Percentiles rank a stretch among this genome's conserved stretches.
phyloP scores from a whole-genome alignment of 306 rosid genomes.

The Cucurbita maxima region DNA sequence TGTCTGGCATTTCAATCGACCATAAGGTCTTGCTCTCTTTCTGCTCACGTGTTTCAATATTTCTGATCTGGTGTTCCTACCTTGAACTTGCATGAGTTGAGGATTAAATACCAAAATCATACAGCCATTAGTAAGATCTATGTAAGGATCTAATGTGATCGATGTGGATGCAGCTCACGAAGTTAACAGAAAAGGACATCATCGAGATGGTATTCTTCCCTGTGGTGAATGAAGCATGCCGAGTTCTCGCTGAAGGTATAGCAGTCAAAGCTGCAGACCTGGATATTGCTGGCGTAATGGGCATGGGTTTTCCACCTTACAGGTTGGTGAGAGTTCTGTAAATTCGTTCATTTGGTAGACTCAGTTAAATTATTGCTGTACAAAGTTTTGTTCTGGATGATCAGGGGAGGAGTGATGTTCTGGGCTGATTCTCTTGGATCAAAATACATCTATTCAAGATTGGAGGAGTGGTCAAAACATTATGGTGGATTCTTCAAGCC shows the following conservation, averaged over 20 bases:
- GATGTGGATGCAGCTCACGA: conserved; percentile 32
- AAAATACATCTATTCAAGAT: conserved; percentile 60
- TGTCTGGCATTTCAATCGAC: conserved; percentile 52
- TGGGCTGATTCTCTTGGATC: conserved; percentile 96
- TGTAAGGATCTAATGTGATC: background rate
- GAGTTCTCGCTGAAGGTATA: conserved; percentile 88
- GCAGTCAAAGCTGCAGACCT: conserved; percentile 86
- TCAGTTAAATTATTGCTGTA: background rate
- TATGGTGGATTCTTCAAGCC: conserved; percentile 91
- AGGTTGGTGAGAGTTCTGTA: conserved; percentile 32
- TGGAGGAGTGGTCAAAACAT: conserved; percentile 65
- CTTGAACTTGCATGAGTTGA: background rate
- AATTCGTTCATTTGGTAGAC: background rate
- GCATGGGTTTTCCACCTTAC: conserved; percentile 97
- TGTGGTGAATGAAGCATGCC: conserved; percentile 93
- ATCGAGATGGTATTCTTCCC: conserved; percentile 93
- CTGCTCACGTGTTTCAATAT: background rate
- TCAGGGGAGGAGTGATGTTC: conserved; percentile 85
- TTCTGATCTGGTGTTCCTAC: background rate
- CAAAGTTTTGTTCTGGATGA: conserved; percentile 5
- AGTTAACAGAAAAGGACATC: conserved; percentile 63
- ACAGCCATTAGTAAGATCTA: background rate
- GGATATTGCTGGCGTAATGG: conserved; percentile 72
- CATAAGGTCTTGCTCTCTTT: conserved; percentile 44
- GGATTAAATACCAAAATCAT: background rate